Evolutionary conservation across 2,329 filamentous ascomycete species (phyloP).

Genomic region (Trichocomaceae sp.): DNA sequence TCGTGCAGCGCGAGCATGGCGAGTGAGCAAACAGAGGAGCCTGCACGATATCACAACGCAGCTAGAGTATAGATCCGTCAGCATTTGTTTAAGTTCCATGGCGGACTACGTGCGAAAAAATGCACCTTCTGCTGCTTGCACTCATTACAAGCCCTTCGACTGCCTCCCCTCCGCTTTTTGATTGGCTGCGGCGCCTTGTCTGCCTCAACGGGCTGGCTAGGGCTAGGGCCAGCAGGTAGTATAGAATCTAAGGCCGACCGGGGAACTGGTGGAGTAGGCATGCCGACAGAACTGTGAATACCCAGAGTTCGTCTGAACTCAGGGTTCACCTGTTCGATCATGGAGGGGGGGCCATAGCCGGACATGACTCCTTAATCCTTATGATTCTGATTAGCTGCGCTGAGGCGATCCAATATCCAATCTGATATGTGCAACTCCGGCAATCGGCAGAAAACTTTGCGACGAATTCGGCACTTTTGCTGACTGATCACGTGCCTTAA

Average conservation of each 20-base stretch:
- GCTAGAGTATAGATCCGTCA: constrained; percentile 32
- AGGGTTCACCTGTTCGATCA: constrained; percentile 10
- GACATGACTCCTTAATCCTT: constrained; percentile 3
- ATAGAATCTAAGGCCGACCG: constrained; percentile 9
- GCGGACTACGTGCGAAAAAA: constrained; percentile 4
- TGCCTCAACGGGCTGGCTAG: not conserved
- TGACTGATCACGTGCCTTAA: constrained; percentile 10
- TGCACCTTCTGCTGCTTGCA: constrained; percentile 62
- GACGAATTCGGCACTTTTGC: constrained; percentile 26
- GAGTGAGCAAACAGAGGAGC: constrained; percentile 56
- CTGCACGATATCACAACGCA: constrained; percentile 60
- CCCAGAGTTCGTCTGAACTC: constrained; percentile 10
- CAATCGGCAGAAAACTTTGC: constrained; percentile 33
- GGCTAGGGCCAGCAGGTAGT: not conserved
- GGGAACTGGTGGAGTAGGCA: not conserved
- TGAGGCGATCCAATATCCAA: not conserved
- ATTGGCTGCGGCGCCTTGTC: constrained; percentile 36
- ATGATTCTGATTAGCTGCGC: too few species aligned
- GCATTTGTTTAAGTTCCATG: not conserved
- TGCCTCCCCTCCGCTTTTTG: constrained; percentile 42
- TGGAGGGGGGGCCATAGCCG: constrained; percentile 9
- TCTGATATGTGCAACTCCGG: constrained; percentile 19
- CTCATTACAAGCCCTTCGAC: constrained; percentile 56
- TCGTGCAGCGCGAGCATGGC: constrained; percentile 55
- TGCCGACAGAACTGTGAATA: constrained; percentile 1